Evolutionary conservation across 2,329 filamentous ascomycete species (phyloP).

Genomic region (Pestalotiopsis sp.): DNA sequence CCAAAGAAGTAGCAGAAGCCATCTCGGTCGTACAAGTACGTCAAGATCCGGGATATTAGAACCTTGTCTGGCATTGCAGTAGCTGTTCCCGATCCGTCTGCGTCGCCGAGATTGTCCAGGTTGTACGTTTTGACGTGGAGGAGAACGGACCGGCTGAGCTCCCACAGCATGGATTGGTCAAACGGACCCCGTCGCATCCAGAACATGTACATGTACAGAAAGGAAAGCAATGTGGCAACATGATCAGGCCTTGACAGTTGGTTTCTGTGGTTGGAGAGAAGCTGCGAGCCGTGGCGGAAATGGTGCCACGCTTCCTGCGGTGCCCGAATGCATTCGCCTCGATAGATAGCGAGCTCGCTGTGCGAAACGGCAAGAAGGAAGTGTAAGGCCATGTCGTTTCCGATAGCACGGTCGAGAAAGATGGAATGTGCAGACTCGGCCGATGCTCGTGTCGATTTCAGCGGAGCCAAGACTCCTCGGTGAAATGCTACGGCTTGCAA

Average conservation of each 20-base stretch:
- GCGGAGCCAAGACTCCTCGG: background rate
- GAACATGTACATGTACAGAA: constrained; percentile 7
- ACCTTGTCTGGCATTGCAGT: background rate
- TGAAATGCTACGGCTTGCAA: background rate
- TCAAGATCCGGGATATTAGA: background rate
- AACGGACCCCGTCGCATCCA: background rate
- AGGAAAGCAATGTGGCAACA: background rate
- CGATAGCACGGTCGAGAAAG: background rate
- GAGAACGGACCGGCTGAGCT: constrained; percentile 3
- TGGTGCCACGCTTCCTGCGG: constrained; percentile 2
- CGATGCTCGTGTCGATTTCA: constrained; percentile 3
- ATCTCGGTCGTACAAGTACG: constrained; percentile 2
- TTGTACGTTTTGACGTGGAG: background rate
- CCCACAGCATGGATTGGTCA: background rate
- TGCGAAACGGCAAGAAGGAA: constrained; percentile 5
- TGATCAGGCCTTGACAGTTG: background rate
- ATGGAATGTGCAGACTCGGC: constrained; percentile 3
- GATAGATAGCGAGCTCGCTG: constrained; percentile 5
- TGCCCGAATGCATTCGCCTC: background rate
- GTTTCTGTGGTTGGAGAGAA: background rate
- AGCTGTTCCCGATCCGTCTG: background rate
- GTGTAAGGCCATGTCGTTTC: background rate
- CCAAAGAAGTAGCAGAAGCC: constrained; percentile 10
- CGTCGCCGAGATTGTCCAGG: background rate
- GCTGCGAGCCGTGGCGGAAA: constrained; percentile 1